A percentile compares a stretch with the other conserved stretches of the same genome.
Evolutionary conservation across 306 rosid species (phyloP).

Genomic region (Prunus padus): DNA sequence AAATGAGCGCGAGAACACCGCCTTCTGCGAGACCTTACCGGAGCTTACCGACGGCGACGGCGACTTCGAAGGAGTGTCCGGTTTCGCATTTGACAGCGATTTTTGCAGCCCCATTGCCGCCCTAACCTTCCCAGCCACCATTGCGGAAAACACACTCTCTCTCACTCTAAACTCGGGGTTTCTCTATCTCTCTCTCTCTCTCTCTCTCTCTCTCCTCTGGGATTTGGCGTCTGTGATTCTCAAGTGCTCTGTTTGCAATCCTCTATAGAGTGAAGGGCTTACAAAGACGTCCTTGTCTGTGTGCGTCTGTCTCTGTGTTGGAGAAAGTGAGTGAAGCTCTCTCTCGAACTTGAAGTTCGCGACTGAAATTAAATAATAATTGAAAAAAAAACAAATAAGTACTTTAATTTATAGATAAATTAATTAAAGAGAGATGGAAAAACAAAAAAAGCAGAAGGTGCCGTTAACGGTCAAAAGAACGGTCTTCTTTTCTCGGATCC

Average conservation of each 20-base stretch:
- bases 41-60: slow-evolving; percentile 55
- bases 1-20: slow-evolving; percentile 79
- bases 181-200: slow-evolving; percentile 12
- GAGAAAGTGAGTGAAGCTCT: slow-evolving; percentile 14
- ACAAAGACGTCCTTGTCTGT: slow-evolving; percentile 52
- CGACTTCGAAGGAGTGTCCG: slow-evolving; percentile 52
- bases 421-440: slow-evolving; percentile 5
- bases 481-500: slow-evolving; percentile 61
- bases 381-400: background rate
- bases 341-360: slow-evolving; percentile 14
- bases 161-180: background rate
- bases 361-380: background rate
- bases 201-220: slow-evolving; percentile 4
- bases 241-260: slow-evolving; percentile 38
- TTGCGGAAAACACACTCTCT: slow-evolving; percentile 11
- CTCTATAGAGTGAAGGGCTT: slow-evolving; percentile 20
- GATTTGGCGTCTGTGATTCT: background rate
- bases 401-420: background rate
- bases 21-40: slow-evolving; percentile 57
- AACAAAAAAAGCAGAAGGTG: slow-evolving; percentile 28
- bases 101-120: slow-evolving; percentile 83
- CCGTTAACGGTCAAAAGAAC: slow-evolving; percentile 80
- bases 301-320: slow-evolving; percentile 15
- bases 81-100: slow-evolving; percentile 51
- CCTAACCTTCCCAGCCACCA: slow-evolving; percentile 93